These are phyloP conservation scores for Torulaspora globosa DNA, from an alignment of 1,139 yeast genomes.

Conservation along the genomic window DNA sequence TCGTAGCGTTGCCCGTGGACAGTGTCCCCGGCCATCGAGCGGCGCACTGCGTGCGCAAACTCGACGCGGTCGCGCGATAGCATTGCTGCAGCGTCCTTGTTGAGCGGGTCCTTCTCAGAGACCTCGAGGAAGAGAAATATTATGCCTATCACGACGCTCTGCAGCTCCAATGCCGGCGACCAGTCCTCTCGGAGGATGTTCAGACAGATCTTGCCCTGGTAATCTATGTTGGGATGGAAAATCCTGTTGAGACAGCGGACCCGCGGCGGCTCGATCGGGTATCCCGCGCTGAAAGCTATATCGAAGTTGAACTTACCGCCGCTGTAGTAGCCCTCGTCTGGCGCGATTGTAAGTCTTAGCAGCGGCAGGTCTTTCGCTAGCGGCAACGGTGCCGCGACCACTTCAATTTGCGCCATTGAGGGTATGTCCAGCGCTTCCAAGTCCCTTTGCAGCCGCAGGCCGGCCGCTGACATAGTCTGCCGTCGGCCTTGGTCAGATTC, in stretches of 20 bases:
- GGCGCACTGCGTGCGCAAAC: slow-evolving; percentile 57
- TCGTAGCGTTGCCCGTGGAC: slow-evolving; percentile 63
- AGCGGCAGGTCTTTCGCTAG: slow-evolving; percentile 27
- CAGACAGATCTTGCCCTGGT: slow-evolving; percentile 85
- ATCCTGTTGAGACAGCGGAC: slow-evolving; percentile 67
- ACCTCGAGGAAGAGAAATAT: slow-evolving; percentile 86
- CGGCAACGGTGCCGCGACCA: slow-evolving; percentile 54
- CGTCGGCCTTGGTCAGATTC: slow-evolving; percentile 16
- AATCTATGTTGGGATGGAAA: slow-evolving; percentile 91
- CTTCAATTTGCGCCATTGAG: slow-evolving; percentile 51
- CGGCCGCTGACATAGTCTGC: slow-evolving; percentile 43
- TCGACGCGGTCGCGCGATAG: slow-evolving; percentile 53
- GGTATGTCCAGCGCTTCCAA: slow-evolving; percentile 68
- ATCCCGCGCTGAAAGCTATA: slow-evolving; percentile 61
- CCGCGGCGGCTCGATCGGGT: slow-evolving; percentile 92
- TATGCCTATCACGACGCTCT: slow-evolving; percentile 78
- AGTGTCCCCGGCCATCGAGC: slow-evolving; percentile 68
- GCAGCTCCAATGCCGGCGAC: slow-evolving; percentile 88
- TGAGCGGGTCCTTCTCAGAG: slow-evolving; percentile 86
- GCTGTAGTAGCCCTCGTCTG: slow-evolving; percentile 76
- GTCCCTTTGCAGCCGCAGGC: slow-evolving; percentile 50
- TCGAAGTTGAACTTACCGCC: slow-evolving; percentile 67
- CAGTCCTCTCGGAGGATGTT: slow-evolving; percentile 92
- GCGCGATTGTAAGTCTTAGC: slow-evolving; percentile 57
- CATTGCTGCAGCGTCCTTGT: slow-evolving; percentile 80